Conservation (phyloP, 2,329 filamentous ascomycete species). For the Nemania bipapillata region DNA sequence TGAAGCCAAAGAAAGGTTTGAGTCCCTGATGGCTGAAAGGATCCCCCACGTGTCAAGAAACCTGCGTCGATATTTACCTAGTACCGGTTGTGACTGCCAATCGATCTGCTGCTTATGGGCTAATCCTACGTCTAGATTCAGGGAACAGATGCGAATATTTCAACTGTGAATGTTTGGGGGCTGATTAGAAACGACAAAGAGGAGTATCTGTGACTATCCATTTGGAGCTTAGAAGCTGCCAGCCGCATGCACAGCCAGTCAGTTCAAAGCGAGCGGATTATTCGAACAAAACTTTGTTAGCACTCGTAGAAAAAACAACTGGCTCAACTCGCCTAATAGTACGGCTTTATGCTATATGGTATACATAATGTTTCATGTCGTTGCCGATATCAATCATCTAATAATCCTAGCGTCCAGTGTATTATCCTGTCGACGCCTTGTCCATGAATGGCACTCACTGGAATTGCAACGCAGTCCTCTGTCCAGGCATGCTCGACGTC, state of each 20-base stretch:
- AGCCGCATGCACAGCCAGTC: not conserved
- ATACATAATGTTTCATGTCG: not conserved
- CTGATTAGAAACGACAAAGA: not conserved
- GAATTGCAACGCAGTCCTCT: slow-evolving; percentile 75
- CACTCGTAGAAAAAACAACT: not conserved
- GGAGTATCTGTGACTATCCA: not conserved
- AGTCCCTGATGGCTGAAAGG: too few relatives aligned
- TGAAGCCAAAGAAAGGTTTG: not conserved
- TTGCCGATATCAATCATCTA: slow-evolving; percentile 59
- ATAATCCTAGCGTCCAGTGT: slow-evolving; percentile 75
- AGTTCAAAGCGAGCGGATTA: not conserved
- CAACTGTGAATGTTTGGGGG: not conserved
- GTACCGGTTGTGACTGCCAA: slow-evolving; percentile 13
- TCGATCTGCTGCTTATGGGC: too few relatives aligned
- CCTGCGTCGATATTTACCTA: not conserved
- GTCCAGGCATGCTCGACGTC: slow-evolving; percentile 68
- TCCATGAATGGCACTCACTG: slow-evolving; percentile 87
- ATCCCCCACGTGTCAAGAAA: too few relatives aligned
- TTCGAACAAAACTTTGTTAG: not conserved
- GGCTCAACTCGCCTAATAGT: slow-evolving; percentile 5
- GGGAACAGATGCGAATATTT: not conserved
- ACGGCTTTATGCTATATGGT: not conserved
- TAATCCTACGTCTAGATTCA: not conserved
- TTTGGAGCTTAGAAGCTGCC: not conserved
- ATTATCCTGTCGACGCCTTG: slow-evolving; percentile 82